Evolutionary conservation across 257 asterid species (phyloP).

Genomic region (Gentiana straminea): DNA sequence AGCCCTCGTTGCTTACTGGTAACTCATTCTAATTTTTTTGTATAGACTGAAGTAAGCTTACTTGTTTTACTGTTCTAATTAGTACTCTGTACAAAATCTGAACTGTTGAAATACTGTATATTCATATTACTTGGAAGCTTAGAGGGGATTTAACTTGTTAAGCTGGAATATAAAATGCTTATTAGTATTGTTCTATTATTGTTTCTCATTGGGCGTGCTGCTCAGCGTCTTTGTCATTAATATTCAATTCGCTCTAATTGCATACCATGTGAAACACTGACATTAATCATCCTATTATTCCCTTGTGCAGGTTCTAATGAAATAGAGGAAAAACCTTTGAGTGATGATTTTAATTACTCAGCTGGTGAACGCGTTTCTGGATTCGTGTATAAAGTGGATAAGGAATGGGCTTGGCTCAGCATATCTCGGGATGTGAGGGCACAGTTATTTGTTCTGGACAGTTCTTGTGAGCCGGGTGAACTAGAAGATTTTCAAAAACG

Average conservation of each 20-base stretch:
- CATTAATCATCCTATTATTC: slow-evolving; percentile 13
- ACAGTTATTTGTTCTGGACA: slow-evolving; percentile 59
- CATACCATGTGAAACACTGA: too few species aligned
- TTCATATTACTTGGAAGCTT: too few species aligned
- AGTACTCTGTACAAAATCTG: too few species aligned
- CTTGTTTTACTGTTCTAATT: too few species aligned
- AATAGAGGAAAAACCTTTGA: slow-evolving; percentile 15
- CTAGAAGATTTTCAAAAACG: slow-evolving; percentile 61
- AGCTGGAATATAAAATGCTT: too few species aligned
- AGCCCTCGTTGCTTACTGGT: slow-evolving; percentile 71
- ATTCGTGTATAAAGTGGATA: slow-evolving; percentile 70
- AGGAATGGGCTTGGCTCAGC: slow-evolving; percentile 71
- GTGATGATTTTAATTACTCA: slow-evolving; percentile 42
- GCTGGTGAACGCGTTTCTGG: slow-evolving; percentile 66
- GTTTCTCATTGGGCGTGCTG: too few species aligned
- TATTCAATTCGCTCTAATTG: too few species aligned
- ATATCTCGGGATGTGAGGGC: slow-evolving; percentile 72
- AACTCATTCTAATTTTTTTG: not conserved
- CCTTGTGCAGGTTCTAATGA: slow-evolving; percentile 41
- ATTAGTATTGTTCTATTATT: too few species aligned
- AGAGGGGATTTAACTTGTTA: too few species aligned
- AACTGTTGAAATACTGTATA: too few species aligned
- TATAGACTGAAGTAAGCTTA: too few species aligned
- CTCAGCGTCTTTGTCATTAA: too few species aligned
- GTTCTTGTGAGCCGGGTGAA: slow-evolving; percentile 73